Evolutionary conservation across 1,284 basidiomycete species (phyloP).

Genomic region (Pterula multifida): DNA sequence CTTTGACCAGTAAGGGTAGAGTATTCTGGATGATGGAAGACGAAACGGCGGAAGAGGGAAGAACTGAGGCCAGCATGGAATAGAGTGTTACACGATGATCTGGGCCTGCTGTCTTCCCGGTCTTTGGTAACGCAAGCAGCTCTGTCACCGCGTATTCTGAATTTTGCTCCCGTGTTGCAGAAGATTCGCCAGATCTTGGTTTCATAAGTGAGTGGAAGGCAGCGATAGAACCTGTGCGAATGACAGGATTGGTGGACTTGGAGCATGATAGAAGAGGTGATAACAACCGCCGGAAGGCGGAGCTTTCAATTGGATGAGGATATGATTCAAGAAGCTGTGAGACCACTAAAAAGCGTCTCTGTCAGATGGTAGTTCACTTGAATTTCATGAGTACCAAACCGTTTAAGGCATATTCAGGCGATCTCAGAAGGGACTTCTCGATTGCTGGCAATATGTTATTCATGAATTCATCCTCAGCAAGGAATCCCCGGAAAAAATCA

Average conservation of each 20-base stretch:
- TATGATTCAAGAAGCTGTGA: constrained; percentile 47
- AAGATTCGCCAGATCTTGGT: constrained; percentile 8
- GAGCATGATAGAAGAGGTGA: constrained; percentile 55
- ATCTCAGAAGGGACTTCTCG: constrained; percentile 64
- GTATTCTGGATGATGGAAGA: constrained; percentile 39
- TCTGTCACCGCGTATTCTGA: constrained; percentile 44
- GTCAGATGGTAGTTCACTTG: constrained; percentile 5
- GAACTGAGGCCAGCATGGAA: constrained; percentile 55
- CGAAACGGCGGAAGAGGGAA: constrained; percentile 41
- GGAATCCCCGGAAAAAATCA: constrained; percentile 46
- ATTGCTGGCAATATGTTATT: constrained; percentile 46
- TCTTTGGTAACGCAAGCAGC: constrained; percentile 59
- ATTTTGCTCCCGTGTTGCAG: constrained; percentile 8
- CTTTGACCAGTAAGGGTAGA: constrained; percentile 61
- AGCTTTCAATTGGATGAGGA: constrained; percentile 33
- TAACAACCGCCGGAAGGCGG: constrained; percentile 53
- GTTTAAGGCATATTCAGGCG: constrained; percentile 58
- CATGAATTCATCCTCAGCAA: constrained; percentile 40
- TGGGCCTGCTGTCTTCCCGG: constrained; percentile 75
- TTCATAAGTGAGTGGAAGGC: constrained; percentile 50
- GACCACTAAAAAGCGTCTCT: constrained; percentile 27
- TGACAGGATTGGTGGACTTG: constrained; percentile 65
- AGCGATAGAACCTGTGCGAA: constrained; percentile 44
- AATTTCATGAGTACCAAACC: constrained; percentile 24
- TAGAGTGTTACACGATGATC: constrained; percentile 81